Evolutionary conservation across 345 rosid species (phyloP), one percentile per base, ranked within the genome.

Genomic region (Pugionium cornutum): DNA sequence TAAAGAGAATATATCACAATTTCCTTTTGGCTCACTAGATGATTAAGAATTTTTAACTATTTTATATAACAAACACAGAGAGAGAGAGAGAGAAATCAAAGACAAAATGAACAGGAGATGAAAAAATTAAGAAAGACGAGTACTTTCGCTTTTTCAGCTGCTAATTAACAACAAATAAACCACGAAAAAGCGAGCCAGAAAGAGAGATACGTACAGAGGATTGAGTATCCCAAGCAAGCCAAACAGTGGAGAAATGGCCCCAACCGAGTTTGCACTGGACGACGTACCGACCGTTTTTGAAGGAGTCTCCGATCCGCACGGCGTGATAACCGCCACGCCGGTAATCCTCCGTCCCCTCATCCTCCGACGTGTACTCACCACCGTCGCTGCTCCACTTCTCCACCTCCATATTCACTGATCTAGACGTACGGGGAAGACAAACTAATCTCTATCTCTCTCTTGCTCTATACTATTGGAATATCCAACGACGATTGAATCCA

Each of bases 191-290:
- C 5, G 36, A 64, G 61, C 27, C 28, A 64, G 44, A 18, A 18
- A 47, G 59, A 43, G 49, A 40, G 18, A 39, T 4, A 42, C 77
- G 7, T 89, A 92, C 98, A 75, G 82, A 82, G 66, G 49, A 76
- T 33, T 78, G 89, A 59, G 81, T 79, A 50, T 92, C 98, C 94
- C 97, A 89, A 47, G 98, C 83, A 53, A 92, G 98, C 98, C 99
- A 88, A 29, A 94, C 96, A 33, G 97, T 94, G 47, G 97, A 89
- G 81, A 90, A 94, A 78, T 94, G 97, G 9, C 95, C 97, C 97
- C 99, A 94, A 1, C 96, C 97, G 42, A 94, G 97, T 84, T 89
- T 92, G 47, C 77, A 77, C 76, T 88, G 98, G 45, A 86, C 89
- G 45, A 89, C 90, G 59, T 92, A 89, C 37, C 85, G 80, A 1